These are phyloP conservation scores for Picea sitchensis DNA, from an alignment of 75 land plant species.

Conservation along the genomic window DNA sequence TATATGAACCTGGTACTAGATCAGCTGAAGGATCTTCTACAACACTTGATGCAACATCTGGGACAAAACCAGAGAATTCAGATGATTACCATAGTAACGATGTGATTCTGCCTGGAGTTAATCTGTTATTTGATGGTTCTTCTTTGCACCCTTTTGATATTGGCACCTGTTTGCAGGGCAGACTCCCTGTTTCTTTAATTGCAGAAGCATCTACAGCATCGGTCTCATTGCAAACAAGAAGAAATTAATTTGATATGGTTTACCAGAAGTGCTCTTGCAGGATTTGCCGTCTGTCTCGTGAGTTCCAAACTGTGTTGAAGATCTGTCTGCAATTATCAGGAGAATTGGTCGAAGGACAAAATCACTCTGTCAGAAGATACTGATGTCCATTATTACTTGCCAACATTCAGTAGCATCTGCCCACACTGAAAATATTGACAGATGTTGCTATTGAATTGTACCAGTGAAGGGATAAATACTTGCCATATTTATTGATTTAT, in stretches of 20 bases:
- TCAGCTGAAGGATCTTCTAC: constrained; percentile 38
- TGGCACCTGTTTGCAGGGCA: constrained; percentile 88
- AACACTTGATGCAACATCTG: constrained; percentile 12
- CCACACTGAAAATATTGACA: no score
- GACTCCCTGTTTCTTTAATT: constrained; percentile 79
- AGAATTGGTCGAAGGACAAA: no score
- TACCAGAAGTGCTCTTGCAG: no score
- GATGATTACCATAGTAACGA: constrained; percentile 78
- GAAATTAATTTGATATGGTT: not conserved
- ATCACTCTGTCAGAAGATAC: no score
- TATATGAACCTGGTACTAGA: constrained; percentile 58
- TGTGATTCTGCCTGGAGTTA: constrained; percentile 80
- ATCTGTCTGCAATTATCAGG: no score
- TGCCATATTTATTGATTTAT: no score
- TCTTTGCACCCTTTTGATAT: constrained; percentile 72
- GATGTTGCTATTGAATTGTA: no score
- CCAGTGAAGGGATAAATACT: no score
- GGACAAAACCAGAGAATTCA: constrained; percentile 33
- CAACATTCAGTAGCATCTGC: no score
- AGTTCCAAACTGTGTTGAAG: no score
- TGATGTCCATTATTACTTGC: no score
- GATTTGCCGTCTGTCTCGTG: no score
- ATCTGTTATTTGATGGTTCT: constrained; percentile 85
- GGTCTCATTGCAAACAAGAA: constrained; percentile 32
- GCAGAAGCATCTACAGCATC: constrained; percentile 82